Evolutionary conservation across 1,284 basidiomycete genomes (phyloP).

Genomic region (Pseudozyma sp.): DNA sequence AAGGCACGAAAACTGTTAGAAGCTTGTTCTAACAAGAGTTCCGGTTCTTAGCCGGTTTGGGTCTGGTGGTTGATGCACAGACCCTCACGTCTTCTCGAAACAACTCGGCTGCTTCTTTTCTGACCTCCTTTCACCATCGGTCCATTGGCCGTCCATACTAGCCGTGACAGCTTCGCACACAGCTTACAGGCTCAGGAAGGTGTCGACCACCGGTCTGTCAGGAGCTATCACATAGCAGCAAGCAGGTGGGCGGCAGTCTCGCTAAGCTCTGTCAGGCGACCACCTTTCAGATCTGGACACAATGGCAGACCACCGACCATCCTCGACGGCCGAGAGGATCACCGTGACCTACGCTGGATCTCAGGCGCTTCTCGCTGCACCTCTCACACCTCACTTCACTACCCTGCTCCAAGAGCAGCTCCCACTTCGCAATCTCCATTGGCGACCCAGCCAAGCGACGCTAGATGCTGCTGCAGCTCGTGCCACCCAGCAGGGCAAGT

Average conservation of each 20-base stretch:
- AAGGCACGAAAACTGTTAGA: background rate
- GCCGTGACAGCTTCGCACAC: too few relatives aligned
- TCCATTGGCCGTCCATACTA: too few relatives aligned
- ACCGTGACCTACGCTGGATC: constrained; percentile 65
- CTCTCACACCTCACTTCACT: constrained; percentile 54
- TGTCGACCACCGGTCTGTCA: background rate
- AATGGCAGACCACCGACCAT: constrained; percentile 22
- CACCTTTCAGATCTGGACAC: background rate
- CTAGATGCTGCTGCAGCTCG: constrained; percentile 42
- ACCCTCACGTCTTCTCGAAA: background rate
- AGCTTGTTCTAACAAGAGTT: background rate
- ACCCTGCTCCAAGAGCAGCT: constrained; percentile 57
- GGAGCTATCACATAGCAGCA: too few relatives aligned
- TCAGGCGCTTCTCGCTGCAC: constrained; percentile 49
- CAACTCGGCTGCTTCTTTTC: too few relatives aligned
- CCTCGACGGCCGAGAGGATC: constrained; percentile 35
- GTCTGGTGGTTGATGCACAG: constrained; percentile 5
- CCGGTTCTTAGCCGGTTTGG: background rate
- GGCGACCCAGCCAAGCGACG: constrained; percentile 56
- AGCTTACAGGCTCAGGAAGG: background rate
- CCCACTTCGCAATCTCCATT: constrained; percentile 66
- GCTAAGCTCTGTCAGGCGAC: too few relatives aligned
- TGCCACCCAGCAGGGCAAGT: constrained; percentile 40
- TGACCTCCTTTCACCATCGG: too few relatives aligned
- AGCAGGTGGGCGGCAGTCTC: too few relatives aligned